Evolutionary conservation across 257 asterid species (phyloP).

Genomic region (Verbascum thapsus): DNA sequence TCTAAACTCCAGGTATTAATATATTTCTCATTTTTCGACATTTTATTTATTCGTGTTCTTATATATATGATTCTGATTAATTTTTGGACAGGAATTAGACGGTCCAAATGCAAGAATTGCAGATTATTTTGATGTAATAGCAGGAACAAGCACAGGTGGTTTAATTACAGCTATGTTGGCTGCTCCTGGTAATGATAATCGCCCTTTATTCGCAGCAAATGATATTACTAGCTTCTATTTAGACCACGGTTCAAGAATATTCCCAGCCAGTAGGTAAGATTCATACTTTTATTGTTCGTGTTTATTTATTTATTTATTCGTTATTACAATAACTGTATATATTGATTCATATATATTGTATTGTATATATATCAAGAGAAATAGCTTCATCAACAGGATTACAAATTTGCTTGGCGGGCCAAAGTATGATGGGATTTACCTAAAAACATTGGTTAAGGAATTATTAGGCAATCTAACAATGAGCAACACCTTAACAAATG

Average conservation of each 20-base stretch:
- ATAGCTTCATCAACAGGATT: constrained; percentile 31
- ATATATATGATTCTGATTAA: background rate
- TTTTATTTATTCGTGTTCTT: background rate
- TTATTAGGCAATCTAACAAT: constrained; percentile 50
- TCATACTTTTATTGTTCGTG: background rate
- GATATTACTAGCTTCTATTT: constrained; percentile 60
- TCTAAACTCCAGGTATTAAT: constrained; percentile 54
- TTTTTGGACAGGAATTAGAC: constrained; percentile 51
- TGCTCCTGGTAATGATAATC: constrained; percentile 55
- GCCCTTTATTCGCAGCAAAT: constrained; percentile 62
- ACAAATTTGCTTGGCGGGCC: constrained; percentile 62
- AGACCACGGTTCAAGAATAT: constrained; percentile 57
- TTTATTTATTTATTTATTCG: background rate
- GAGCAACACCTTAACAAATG: constrained; percentile 50
- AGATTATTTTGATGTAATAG: constrained; percentile 72
- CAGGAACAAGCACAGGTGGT: constrained; percentile 86
- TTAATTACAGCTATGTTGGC: constrained; percentile 63
- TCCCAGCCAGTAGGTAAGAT: constrained; percentile 46
- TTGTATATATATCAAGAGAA: constrained; percentile 38
- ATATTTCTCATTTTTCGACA: background rate
- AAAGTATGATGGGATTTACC: constrained; percentile 56
- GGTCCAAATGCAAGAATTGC: constrained; percentile 74
- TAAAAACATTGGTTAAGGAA: constrained; percentile 34
- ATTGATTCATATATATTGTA: background rate
- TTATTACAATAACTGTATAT: too few relatives aligned